Conservation (phyloP, 2,329 filamentous ascomycete species). For the Pseudopyrenochaeta lycopersici region DNA sequence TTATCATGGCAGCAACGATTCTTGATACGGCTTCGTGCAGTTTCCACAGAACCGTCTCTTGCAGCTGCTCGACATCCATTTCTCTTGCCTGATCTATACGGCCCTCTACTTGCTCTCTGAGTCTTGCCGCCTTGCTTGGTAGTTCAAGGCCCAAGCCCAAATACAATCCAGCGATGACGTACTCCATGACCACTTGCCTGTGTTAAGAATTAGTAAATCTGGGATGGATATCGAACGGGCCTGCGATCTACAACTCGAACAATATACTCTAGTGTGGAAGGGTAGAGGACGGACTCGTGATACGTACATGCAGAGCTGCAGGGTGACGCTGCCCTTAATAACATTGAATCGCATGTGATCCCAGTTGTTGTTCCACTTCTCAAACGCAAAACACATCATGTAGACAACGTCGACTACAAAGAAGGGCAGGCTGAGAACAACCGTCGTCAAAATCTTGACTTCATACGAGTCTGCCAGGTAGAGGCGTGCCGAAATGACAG, state of each 20-base stretch:
- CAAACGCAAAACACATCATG: constrained; percentile 50
- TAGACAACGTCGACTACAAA: constrained; percentile 48
- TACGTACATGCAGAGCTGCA: constrained; percentile 48
- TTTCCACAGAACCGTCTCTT: constrained; percentile 45
- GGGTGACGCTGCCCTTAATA: constrained; percentile 45
- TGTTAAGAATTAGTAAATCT: background rate
- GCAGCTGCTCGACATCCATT: constrained; percentile 37
- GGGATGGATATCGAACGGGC: background rate
- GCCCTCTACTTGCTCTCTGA: constrained; percentile 40
- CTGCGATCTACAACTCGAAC: too few species aligned
- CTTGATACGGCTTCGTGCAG: constrained; percentile 37
- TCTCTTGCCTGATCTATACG: constrained; percentile 33
- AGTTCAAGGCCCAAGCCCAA: constrained; percentile 41
- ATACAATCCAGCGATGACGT: constrained; percentile 44
- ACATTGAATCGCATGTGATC: constrained; percentile 42
- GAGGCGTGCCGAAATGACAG: constrained; percentile 45
- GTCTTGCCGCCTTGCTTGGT: constrained; percentile 40
- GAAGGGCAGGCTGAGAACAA: constrained; percentile 46
- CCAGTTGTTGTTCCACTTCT: constrained; percentile 26
- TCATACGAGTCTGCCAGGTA: constrained; percentile 43
- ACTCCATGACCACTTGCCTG: constrained; percentile 49
- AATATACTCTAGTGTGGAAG: background rate
- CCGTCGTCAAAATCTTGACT: constrained; percentile 47
- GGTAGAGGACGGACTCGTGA: background rate
- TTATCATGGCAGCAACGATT: constrained; percentile 39